phyloP scores from a whole-genome alignment of 140 eudicot genomes.

The Ambrosia hybrid region DNA sequence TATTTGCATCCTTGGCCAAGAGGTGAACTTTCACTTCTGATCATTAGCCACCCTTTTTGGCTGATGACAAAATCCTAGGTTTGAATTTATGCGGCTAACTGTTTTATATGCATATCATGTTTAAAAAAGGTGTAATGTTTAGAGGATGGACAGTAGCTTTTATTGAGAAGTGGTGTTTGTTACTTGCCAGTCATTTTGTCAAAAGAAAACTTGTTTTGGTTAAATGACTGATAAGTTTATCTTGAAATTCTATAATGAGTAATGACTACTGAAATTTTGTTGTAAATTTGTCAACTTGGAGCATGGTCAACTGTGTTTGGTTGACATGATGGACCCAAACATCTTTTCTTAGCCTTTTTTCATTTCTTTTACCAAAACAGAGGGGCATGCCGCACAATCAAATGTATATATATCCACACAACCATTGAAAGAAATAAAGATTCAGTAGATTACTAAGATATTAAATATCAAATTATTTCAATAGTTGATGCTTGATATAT shows the following conservation, averaged over 20 bases:
- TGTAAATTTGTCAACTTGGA: background rate
- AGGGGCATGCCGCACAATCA: background rate
- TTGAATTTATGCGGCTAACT: background rate
- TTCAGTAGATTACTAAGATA: background rate
- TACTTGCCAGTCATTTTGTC: background rate
- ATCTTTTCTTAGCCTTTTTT: no score
- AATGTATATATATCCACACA: background rate
- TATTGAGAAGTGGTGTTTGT: background rate
- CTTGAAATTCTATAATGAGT: background rate
- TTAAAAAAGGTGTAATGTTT: background rate
- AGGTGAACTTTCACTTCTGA: conserved; percentile 43
- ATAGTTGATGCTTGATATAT: background rate
- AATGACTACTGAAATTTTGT: background rate
- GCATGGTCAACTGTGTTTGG: background rate
- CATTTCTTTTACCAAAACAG: background rate
- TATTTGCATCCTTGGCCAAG: conserved; percentile 88
- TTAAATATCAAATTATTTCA: background rate
- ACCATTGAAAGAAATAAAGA: background rate
- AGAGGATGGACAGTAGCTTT: background rate
- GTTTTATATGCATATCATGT: background rate
- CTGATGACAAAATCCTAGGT: background rate
- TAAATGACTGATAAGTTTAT: background rate
- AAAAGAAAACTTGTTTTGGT: background rate
- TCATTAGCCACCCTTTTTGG: conserved; percentile 4
- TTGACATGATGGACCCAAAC: background rate